These are phyloP conservation scores for Flaveria linearis DNA, from an alignment of 129 eudicot species.

Conservation along the genomic window DNA sequence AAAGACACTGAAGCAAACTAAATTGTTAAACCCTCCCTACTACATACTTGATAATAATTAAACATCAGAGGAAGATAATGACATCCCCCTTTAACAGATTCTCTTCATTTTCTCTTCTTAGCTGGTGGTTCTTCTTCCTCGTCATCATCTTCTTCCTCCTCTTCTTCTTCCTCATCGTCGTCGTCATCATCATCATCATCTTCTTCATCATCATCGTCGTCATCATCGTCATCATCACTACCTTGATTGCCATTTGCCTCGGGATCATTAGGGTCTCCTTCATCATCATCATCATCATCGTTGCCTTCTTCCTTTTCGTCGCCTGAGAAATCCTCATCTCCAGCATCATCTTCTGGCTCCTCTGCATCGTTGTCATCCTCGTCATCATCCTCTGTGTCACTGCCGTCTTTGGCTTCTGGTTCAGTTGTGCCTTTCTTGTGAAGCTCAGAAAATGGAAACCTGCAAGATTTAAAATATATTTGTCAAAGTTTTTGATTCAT, in stretches of 20 bases:
- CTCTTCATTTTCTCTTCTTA: conserved; percentile 77
- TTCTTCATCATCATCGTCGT: conserved; percentile 53
- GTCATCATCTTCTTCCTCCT: conserved; percentile 56
- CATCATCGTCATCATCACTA: conserved; percentile 57
- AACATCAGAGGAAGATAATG: conserved; percentile 18
- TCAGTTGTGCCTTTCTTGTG: conserved; percentile 42
- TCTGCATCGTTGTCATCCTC: conserved; percentile 54
- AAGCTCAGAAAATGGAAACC: conserved; percentile 76
- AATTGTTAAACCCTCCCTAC: conserved; percentile 30
- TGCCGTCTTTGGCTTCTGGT: conserved; percentile 68
- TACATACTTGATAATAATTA: conserved; percentile 37
- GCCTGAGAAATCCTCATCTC: conserved; percentile 85
- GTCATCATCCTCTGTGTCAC: conserved; percentile 85
- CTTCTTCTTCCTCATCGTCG: conserved; percentile 43
- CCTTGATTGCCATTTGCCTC: conserved; percentile 76
- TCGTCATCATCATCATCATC: conserved; percentile 33
- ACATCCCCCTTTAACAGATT: conserved; percentile 18
- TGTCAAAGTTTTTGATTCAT: not conserved
- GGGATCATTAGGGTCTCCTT: conserved; percentile 60
- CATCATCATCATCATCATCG: conserved; percentile 52
- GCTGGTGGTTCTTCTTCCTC: conserved; percentile 91
- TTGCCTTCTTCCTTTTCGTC: conserved; percentile 64
- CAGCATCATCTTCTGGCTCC: conserved; percentile 63
- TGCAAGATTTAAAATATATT: conserved; percentile 17
- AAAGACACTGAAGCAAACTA: conserved; percentile 27